Percentiles rank a stretch among this genome's conserved stretches.
Evolutionary conservation across 345 rosid genomes (phyloP).

Genomic region (Linum usitatissimum): DNA sequence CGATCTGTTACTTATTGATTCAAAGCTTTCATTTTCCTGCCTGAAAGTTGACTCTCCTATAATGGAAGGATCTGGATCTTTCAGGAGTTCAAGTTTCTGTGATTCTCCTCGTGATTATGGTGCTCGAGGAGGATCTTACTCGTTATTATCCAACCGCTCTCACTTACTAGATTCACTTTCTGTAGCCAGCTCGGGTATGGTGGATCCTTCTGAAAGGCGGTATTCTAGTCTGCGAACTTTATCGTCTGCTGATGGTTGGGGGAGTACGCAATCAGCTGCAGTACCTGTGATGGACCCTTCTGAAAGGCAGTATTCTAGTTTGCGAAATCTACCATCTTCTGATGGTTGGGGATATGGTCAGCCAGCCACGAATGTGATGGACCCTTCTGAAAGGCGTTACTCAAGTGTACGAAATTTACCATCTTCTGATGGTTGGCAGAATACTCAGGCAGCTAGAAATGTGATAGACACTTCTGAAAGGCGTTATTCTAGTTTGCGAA

Average conservation of each 20-base stretch:
- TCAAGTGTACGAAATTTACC: slow-evolving; percentile 55
- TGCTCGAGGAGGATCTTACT: slow-evolving; percentile 43
- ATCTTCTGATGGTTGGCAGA: slow-evolving; percentile 43
- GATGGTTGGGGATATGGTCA: not conserved
- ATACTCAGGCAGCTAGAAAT: slow-evolving; percentile 26
- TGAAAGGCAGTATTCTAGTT: not conserved
- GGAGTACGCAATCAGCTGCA: not conserved
- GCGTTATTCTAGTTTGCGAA: slow-evolving; percentile 56
- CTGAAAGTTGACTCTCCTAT: slow-evolving; percentile 39
- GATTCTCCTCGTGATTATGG: slow-evolving; percentile 47
- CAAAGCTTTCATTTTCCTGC: slow-evolving; percentile 29
- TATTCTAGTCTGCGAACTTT: not conserved
- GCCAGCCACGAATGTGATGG: slow-evolving; percentile 20
- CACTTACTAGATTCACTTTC: slow-evolving; percentile 44
- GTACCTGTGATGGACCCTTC: slow-evolving; percentile 19
- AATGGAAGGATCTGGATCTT: slow-evolving; percentile 50
- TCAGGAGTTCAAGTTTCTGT: slow-evolving; percentile 32
- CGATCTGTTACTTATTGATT: slow-evolving; percentile 47
- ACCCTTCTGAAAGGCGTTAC: slow-evolving; percentile 55
- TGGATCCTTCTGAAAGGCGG: not conserved
- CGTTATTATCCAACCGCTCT: slow-evolving; percentile 36
- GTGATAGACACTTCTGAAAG: slow-evolving; percentile 53
- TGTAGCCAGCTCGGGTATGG: slow-evolving; percentile 17
- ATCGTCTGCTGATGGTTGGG: not conserved
- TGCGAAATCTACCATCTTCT: not conserved